Evolutionary conservation across 352 stramenopile species (phyloP), one percentile per base, ranked within the genome.

Genomic region (Blastocystis sp.): DNA sequence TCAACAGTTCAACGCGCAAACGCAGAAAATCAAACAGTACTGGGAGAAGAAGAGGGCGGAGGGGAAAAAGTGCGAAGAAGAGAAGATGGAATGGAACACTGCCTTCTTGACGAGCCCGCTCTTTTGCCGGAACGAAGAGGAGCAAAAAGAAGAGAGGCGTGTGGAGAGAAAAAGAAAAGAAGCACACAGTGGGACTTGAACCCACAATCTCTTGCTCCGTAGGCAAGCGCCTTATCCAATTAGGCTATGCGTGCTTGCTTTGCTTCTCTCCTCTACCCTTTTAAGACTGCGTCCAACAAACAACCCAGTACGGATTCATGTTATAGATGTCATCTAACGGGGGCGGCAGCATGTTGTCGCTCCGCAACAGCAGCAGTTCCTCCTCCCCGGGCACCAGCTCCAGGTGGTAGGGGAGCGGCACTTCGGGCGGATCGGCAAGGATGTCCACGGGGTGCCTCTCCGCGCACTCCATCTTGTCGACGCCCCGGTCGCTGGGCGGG

Each of bases 121-220:
- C 28, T 34, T 34, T 34, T 34, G 28, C 28, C 28, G 28, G 60
- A 66, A 3, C 21, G 60, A n/a, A 66, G 34, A 38, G n/a, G n/a
- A 66, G 3, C 6, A 0, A 66, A 66, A 66, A 77, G 60, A 77
- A 43, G 60, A 34, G 28, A 34, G 28, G 28, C 0, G 28, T 34
- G 28, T 34, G 28, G 28, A 34, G 28, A 0, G 28, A 34, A 34
- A 34, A 34, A 34, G 38, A 43, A 19, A 19, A 61, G 10, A 21
- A 21, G 28, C 28, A 34, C 28, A 34, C 28, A 34, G 28, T 34
- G 28, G 28, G 28, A 34, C 28, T 34, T 34, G 52, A 77, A 77
- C 66, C 66, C 66, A 77, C 66, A 77, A 77, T 77, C 66, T 77
- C 66, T 77, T 77, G 66, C 66, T 77, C 66, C 66, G 66, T 77